phyloP scores from a whole-genome alignment of 352 stramenopile genomes.

The Phytophthora chlamydospora region DNA sequence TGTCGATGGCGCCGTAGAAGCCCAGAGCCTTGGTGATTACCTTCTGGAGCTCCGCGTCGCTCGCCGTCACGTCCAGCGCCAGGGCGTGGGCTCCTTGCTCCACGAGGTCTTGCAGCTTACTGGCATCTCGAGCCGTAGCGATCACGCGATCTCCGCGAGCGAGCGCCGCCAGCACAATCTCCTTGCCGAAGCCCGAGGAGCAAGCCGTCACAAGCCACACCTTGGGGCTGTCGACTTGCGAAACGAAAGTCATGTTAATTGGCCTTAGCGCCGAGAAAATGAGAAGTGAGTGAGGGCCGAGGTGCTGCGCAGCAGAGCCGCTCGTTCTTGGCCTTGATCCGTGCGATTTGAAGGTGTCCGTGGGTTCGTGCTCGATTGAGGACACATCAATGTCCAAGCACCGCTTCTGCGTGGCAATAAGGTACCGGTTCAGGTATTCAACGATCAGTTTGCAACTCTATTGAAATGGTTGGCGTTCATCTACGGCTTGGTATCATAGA shows the following conservation, averaged over 20 bases:
- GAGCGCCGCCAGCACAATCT: constrained; percentile 50
- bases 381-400: constrained; percentile 24
- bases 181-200: constrained; percentile 54
- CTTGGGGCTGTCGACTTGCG: constrained; percentile 27
- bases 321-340: constrained; percentile 13
- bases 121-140: constrained; percentile 46
- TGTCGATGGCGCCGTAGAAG: constrained; percentile 54
- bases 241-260: constrained; percentile 17
- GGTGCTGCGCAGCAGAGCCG: constrained; percentile 1
- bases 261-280: constrained; percentile 10
- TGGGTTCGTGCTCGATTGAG: neutral
- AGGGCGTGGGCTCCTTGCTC: constrained; percentile 30
- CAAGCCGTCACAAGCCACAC: constrained; percentile 63
- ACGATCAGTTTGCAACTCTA: no score
- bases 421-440: constrained; percentile 1
- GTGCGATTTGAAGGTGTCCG: constrained; percentile 19
- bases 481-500: constrained; percentile 25
- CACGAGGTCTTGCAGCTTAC: constrained; percentile 45
- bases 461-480: constrained; percentile 2
- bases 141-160: constrained; percentile 55
- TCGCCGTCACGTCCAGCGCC: constrained; percentile 52
- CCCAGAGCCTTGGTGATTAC: constrained; percentile 36
- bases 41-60: constrained; percentile 35
- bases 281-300: neutral
- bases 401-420: no score